Percentiles rank a stretch among this genome's conserved stretches.
Conservation (phyloP, 179 eudicot species). For the Drosera spatulata region DNA sequence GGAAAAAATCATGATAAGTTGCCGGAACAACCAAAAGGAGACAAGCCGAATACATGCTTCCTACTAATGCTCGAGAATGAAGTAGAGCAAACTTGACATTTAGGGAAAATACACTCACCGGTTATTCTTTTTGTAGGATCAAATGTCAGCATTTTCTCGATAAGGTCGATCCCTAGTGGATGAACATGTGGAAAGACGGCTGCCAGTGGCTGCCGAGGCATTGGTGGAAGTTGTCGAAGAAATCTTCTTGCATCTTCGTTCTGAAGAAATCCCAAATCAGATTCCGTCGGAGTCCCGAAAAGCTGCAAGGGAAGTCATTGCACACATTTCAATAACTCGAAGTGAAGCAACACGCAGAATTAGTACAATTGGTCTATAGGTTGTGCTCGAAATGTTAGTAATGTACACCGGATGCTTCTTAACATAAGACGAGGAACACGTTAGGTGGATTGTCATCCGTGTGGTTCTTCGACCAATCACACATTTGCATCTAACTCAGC, state of each 20-base stretch:
- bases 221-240: constrained; percentile 50
- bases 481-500: neutral
- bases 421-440: too few species aligned
- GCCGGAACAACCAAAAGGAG: too few species aligned
- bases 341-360: too few species aligned
- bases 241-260: constrained; percentile 75
- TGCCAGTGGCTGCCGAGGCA: constrained; percentile 54
- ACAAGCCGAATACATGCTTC: too few species aligned
- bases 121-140: constrained; percentile 79
- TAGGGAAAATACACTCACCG: constrained; percentile 27
- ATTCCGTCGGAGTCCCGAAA: constrained; percentile 76
- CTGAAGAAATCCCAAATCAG: constrained; percentile 55
- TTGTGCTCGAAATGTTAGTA: too few species aligned
- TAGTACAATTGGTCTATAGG: too few species aligned
- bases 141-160: constrained; percentile 79
- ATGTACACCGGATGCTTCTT: too few species aligned
- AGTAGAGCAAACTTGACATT: too few species aligned
- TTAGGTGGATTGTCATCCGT: too few species aligned
- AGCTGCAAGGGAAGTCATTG: constrained; percentile 24
- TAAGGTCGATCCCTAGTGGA: constrained; percentile 80
- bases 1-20: neutral
- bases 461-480: too few species aligned
- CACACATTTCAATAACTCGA: too few species aligned
- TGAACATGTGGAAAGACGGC: constrained; percentile 61
- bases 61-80: too few species aligned